Base-by-base conservation (phyloP, 139 green algal species). In the Astrephomene gubernaculifera region DNA sequence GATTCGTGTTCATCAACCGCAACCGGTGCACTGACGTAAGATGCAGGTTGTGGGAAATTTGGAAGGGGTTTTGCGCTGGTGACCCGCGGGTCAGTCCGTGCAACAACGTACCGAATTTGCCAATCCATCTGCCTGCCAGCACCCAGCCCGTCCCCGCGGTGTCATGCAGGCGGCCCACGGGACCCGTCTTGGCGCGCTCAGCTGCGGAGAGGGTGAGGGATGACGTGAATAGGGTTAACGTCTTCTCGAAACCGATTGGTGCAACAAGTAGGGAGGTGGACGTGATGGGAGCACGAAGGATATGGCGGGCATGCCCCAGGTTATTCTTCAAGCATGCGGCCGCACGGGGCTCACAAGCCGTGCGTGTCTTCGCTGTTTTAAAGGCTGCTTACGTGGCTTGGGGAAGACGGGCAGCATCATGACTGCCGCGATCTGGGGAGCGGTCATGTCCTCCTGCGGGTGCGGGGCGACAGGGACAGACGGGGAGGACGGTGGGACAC, bases 361-460 rank as follows among this genome's bases (percentile, higher is more conserved):
- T n/a, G n/a, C n/a, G n/a, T n/a, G n/a, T n/a, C n/a, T n/a, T n/a
- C n/a, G n/a, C n/a, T n/a, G n/a, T n/a, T n/a, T n/a, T n/a, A 25
- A 22, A 35, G 29, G 38, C 8, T 4, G 0, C 53, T 52, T 25
- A 76, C 36, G 0, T 33, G 63, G 79, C 41, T 85, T 75, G 35
- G 79, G 79, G 61, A 85, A 76, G 7, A 85, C 4, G 9, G 79
- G 79, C 24, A 85, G 44, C 63, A 67, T n/a, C 44, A 85, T 9
- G 8, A 43, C 22, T 5, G 63, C 79, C 22, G 44, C 35, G 3
- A 85, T 54, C 65, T 85, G 79, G 4, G 63, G 4, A 33, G 45
- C 24, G 1, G 79, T 76, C 79, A 85, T 83, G 76, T 27, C 27
- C 39, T 83, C 76, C 76, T 83, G 76, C 21, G 36, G 22, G 7